Conservation (phyloP, 805 yeast genomes). For the Nakazawaea holstii region DNA sequence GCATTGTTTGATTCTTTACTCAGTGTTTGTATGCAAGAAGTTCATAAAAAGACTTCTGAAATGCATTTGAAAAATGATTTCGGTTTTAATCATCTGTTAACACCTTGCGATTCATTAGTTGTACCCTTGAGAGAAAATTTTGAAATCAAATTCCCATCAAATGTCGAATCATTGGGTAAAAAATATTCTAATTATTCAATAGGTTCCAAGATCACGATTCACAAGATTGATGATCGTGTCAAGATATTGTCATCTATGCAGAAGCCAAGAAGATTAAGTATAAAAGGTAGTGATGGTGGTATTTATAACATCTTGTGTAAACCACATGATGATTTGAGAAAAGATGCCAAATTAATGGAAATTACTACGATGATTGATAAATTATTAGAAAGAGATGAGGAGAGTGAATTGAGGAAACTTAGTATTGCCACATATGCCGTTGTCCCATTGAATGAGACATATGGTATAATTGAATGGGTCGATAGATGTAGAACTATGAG, state of each 20-base stretch:
- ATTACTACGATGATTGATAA: conserved; percentile 84
- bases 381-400: conserved; percentile 58
- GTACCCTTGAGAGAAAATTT: conserved; percentile 73
- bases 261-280: conserved; percentile 71
- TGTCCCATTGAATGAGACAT: conserved; percentile 75
- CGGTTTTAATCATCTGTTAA: conserved; percentile 24
- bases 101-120: conserved; percentile 40
- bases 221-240: conserved; percentile 61
- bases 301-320: conserved; percentile 75
- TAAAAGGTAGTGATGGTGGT: conserved; percentile 76
- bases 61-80: conserved; percentile 37
- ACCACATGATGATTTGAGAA: conserved; percentile 84
- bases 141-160: conserved; percentile 57
- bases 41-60: conserved; percentile 28
- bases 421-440: conserved; percentile 81
- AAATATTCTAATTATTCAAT: conserved; percentile 23
- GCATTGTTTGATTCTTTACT: conserved; percentile 37
- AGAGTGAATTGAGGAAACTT: conserved; percentile 67
- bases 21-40: conserved; percentile 34
- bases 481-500: conserved; percentile 69
- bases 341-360: conserved; percentile 92
- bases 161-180: conserved; percentile 28
- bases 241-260: conserved; percentile 77
- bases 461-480: conserved; percentile 92
- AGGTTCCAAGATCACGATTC: conserved; percentile 48